These are phyloP conservation scores for Neopestalotiopsis sp. DNA, from an alignment of 2,329 filamentous ascomycete species.

Conservation along the genomic window DNA sequence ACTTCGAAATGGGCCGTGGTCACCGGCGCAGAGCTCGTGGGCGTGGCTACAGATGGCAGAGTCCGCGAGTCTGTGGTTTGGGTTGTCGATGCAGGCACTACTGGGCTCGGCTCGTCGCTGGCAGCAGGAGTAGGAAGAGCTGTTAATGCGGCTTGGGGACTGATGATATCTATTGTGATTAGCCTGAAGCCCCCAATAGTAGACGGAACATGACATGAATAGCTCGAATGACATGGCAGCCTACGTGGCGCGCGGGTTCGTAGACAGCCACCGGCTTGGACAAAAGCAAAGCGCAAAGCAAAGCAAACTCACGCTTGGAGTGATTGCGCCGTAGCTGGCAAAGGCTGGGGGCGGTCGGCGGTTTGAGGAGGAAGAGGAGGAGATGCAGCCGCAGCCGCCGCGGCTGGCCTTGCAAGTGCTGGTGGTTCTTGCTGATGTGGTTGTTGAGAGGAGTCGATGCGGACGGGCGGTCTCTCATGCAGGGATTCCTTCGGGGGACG, in stretches of 20 bases:
- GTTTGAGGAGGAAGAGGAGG: constrained; percentile 1
- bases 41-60: constrained; percentile 34
- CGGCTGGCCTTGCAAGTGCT: constrained; percentile 9
- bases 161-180: background rate
- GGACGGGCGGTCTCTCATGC: background rate
- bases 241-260: constrained; percentile 2
- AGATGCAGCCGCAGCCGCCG: background rate
- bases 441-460: constrained; percentile 18
- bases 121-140: constrained; percentile 67
- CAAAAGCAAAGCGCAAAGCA: constrained; percentile 4
- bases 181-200: background rate
- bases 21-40: constrained; percentile 26
- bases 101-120: constrained; percentile 64
- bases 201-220: background rate
- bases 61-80: constrained; percentile 34
- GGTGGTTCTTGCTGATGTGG: constrained; percentile 16
- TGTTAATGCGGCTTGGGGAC: constrained; percentile 14
- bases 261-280: background rate
- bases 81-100: constrained; percentile 34
- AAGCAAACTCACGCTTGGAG: constrained; percentile 11
- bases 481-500: constrained; percentile 23
- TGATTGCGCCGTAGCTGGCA: constrained; percentile 1
- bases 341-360: background rate
- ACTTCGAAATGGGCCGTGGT: constrained; percentile 34
- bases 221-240: background rate